A percentile compares a stretch with the other conserved stretches of the same genome.
Evolutionary conservation across 2,329 filamentous ascomycete species (phyloP).

Genomic region (Fusarium odoratissimum): DNA sequence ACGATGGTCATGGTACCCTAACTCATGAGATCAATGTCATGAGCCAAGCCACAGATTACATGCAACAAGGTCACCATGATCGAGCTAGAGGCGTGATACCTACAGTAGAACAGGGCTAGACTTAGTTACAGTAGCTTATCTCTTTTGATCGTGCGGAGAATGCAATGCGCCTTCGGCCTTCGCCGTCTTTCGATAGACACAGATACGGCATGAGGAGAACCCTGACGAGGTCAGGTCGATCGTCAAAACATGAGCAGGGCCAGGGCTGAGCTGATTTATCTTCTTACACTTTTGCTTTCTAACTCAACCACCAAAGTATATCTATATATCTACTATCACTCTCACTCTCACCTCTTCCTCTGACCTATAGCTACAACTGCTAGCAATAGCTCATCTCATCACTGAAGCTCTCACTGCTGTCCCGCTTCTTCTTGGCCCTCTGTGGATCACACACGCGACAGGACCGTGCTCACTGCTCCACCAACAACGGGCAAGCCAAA

Average conservation of each 20-base stretch:
- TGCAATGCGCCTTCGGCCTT: constrained; percentile 22
- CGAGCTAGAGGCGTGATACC: constrained; percentile 39
- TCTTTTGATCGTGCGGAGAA: constrained; percentile 41
- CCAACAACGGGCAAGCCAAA: constrained; percentile 35
- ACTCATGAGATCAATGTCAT: constrained; percentile 19
- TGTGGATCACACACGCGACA: constrained; percentile 42
- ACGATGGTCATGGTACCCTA: constrained; percentile 13
- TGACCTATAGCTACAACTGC: neutral
- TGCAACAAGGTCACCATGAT: constrained; percentile 26
- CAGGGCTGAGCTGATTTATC: constrained; percentile 17
- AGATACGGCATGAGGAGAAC: constrained; percentile 38
- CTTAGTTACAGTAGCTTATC: constrained; percentile 38
- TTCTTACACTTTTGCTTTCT: constrained; percentile 10
- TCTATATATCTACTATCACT: neutral
- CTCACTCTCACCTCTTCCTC: neutral
- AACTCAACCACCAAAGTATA: neutral
- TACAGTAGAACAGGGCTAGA: constrained; percentile 37
- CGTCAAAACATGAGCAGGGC: constrained; percentile 33
- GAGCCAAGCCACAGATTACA: constrained; percentile 36
- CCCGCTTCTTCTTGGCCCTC: constrained; percentile 29
- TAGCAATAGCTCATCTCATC: neutral
- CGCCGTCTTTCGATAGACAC: constrained; percentile 35
- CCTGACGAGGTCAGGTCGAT: constrained; percentile 30
- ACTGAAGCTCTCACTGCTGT: constrained; percentile 30
- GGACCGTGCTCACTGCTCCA: constrained; percentile 41